Conservation (phyloP, 306 rosid genomes). For the Morella rubra region DNA sequence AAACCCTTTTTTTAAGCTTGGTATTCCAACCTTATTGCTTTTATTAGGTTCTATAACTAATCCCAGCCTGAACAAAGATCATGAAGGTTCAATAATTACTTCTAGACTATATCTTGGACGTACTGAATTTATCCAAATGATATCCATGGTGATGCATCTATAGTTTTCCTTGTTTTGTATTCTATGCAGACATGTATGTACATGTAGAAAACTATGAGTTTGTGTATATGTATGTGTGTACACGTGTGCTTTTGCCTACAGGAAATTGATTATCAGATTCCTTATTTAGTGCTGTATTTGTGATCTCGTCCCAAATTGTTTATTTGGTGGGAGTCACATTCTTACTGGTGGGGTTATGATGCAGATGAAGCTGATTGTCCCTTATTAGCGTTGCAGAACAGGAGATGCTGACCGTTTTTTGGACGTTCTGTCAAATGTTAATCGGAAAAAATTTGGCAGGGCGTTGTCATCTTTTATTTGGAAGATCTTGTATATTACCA, state of each 20-base stretch:
- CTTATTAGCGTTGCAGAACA: conserved; percentile 50
- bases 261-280: neutral
- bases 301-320: neutral
- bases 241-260: no score
- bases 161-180: no score
- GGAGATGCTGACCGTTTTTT: conserved; percentile 42
- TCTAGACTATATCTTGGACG: no score
- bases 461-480: conserved; percentile 29
- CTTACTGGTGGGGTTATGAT: conserved; percentile 22
- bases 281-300: neutral
- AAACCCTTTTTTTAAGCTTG: neutral
- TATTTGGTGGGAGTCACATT: neutral
- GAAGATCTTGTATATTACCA: conserved; percentile 81
- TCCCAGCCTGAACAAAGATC: neutral
- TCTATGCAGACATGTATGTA: no score
- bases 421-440: conserved; percentile 51
- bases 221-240: no score
- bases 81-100: neutral
- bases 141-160: no score
- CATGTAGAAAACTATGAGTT: no score
- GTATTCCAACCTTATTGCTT: neutral
- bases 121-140: no score
- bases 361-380: conserved; percentile 75
- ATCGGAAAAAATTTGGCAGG: conserved; percentile 48
- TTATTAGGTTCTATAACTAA: neutral